phyloP scores from a whole-genome alignment of 1,284 basidiomycete species.

The Salmacisia buchloeana region DNA sequence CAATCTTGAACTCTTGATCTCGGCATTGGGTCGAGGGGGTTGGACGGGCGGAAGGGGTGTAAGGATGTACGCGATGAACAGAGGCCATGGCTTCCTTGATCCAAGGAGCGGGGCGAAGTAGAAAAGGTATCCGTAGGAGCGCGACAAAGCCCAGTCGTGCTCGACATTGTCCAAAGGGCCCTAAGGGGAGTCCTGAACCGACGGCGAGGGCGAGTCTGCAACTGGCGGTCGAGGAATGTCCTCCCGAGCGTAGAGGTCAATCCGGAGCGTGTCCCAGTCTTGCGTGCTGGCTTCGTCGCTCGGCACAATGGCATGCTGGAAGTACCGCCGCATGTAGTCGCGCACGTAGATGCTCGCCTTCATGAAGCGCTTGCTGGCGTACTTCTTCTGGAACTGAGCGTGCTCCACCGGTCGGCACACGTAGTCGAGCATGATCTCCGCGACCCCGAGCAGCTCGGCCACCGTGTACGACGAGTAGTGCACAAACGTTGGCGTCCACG shows the following conservation, averaged over 20 bases:
- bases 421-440: constrained; percentile 90
- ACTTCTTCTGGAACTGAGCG: constrained; percentile 48
- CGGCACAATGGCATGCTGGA: constrained; percentile 33
- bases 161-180: too few relatives aligned
- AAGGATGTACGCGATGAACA: too few relatives aligned
- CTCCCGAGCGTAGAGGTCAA: not conserved
- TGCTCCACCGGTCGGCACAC: constrained; percentile 40
- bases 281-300: not conserved
- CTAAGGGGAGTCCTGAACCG: too few relatives aligned
- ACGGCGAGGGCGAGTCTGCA: too few relatives aligned
- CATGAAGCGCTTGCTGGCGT: constrained; percentile 50
- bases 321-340: constrained; percentile 42
- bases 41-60: too few relatives aligned
- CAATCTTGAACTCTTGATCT: too few relatives aligned
- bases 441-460: constrained; percentile 74
- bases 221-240: not conserved
- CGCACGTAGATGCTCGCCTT: constrained; percentile 42
- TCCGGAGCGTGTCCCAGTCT: not conserved
- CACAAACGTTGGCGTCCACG: constrained; percentile 75
- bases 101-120: too few relatives aligned
- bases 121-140: too few relatives aligned
- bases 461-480: constrained; percentile 89
- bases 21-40: too few relatives aligned
- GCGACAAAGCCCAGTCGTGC: too few relatives aligned
- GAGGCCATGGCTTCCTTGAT: too few relatives aligned